Percentiles rank a stretch among this genome's conserved stretches.
Conservation (phyloP, 2,329 filamentous ascomycete species). For the Apiospora phragmitis region DNA sequence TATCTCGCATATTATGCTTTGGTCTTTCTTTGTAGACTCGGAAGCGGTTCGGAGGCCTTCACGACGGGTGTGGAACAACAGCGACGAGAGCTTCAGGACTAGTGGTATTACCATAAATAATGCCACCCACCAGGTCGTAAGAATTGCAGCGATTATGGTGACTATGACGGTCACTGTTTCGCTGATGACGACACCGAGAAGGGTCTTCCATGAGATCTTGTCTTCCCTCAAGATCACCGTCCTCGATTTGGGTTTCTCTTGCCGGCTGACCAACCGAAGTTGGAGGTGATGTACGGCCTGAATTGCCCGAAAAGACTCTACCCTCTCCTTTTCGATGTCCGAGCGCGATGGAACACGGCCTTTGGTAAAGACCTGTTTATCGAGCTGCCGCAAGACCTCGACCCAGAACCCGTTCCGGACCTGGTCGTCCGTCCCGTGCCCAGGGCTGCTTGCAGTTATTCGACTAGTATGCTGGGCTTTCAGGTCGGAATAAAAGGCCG, state of each 20-base stretch:
- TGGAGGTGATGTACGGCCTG: not conserved
- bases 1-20: not conserved
- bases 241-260: not conserved
- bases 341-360: not conserved
- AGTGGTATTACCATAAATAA: not conserved
- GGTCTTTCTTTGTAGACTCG: not conserved
- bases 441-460: not conserved
- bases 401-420: not conserved
- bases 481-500: not conserved
- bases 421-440: not conserved
- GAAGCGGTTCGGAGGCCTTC: not conserved
- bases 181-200: not conserved
- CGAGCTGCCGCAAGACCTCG: not conserved
- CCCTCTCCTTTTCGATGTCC: not conserved
- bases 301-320: not conserved
- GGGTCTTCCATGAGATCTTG: not conserved
- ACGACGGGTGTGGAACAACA: not conserved
- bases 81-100: slow-evolving; percentile 16
- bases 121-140: not conserved
- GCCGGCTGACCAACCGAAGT: not conserved
- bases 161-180: not conserved
- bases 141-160: not conserved
- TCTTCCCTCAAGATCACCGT: not conserved
- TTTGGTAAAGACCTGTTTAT: not conserved
- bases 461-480: not conserved